Base-by-base conservation (phyloP, 768 basidiomycete genomes). In the Sutorius australiensis region DNA sequence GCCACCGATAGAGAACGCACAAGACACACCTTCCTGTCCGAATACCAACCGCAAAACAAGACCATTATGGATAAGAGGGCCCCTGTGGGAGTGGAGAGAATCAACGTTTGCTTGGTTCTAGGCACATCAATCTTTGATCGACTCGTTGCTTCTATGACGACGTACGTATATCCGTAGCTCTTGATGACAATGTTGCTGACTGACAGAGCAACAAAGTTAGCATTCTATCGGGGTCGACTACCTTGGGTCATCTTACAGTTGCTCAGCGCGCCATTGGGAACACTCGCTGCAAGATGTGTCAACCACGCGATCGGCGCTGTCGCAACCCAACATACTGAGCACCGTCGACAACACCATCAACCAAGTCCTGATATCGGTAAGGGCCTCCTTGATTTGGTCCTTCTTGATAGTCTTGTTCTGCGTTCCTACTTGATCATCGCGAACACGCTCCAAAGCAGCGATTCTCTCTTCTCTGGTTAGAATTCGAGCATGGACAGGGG, bases 351-450 rank as follows among this genome's bases (percentile, higher is more conserved):
- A 63, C 16, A 83, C 77, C 33, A 87, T 77, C 12, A 85, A 59
- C 82, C 83, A 87, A 1, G 83, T 82, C 30, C 83, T 73, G 9
- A 80, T 54, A 60, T 87, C 85, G 4, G 65, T 65, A 3, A 85
- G 41, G 1, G 84, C 81, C 62, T 86, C 82, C 37, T 75, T 60
- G 24, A 81, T 72, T 61, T 86, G 83, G 12, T 79, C 74, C 61
- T 68, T 77, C 72, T 87, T 86, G 62, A 81, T 67, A 5, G 67
- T 74, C 68, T 79, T 80, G 67, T 84, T 84, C 59, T 78, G 75
- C 1, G 79, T 84, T 1, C 84, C 86, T 39, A 81, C 81, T 55
- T 82, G 79, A 55, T 84, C 83, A 54, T 84, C 75, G n/a, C 82
- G 79, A 10, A 87, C 81, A 38, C 85, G 77, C 62, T 86, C 85